Evolutionary conservation across 1,284 basidiomycete genomes (phyloP).

Genomic region (Mycena citricolor): DNA sequence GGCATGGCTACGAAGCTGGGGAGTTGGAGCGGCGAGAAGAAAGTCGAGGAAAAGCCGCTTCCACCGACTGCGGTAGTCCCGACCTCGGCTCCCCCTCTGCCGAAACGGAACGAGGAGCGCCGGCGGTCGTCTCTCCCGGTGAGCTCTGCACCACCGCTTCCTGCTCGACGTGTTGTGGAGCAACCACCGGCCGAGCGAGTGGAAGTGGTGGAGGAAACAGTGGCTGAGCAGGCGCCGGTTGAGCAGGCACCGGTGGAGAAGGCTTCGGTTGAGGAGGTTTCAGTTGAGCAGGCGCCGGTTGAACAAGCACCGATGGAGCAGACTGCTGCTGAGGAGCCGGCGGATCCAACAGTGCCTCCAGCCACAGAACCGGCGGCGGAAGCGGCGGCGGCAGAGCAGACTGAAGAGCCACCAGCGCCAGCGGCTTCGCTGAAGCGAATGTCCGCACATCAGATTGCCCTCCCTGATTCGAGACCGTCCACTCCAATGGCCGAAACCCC

Average conservation of each 20-base stretch:
- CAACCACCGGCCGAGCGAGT: slow-evolving; percentile 14
- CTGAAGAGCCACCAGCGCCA: too few relatives aligned
- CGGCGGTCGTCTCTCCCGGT: slow-evolving; percentile 2
- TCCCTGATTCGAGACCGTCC: slow-evolving; percentile 50
- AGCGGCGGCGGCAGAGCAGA: slow-evolving; percentile 8
- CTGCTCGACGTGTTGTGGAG: slow-evolving; percentile 9
- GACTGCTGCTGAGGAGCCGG: too few relatives aligned
- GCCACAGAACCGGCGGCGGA: slow-evolving; percentile 5
- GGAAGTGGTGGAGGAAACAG: too few relatives aligned
- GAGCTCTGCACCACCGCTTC: slow-evolving; percentile 5
- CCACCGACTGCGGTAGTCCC: slow-evolving; percentile 42
- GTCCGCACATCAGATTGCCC: slow-evolving; percentile 34
- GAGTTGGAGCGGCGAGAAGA: slow-evolving; percentile 40
- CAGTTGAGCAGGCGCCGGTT: too few relatives aligned
- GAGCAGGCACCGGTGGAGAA: too few relatives aligned
- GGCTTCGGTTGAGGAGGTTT: too few relatives aligned
- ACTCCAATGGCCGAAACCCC: too few relatives aligned
- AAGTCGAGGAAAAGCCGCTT: slow-evolving; percentile 24
- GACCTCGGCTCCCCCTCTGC: slow-evolving; percentile 32
- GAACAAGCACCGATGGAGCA: too few relatives aligned
- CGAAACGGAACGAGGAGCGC: slow-evolving; percentile 37
- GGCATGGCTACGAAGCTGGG: slow-evolving; percentile 55
- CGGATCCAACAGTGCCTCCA: neutral
- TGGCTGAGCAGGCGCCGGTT: too few relatives aligned
- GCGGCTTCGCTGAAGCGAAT: too few relatives aligned